Conservation (phyloP, 768 basidiomycete genomes). For the Lactarius pseudohatsudake region DNA sequence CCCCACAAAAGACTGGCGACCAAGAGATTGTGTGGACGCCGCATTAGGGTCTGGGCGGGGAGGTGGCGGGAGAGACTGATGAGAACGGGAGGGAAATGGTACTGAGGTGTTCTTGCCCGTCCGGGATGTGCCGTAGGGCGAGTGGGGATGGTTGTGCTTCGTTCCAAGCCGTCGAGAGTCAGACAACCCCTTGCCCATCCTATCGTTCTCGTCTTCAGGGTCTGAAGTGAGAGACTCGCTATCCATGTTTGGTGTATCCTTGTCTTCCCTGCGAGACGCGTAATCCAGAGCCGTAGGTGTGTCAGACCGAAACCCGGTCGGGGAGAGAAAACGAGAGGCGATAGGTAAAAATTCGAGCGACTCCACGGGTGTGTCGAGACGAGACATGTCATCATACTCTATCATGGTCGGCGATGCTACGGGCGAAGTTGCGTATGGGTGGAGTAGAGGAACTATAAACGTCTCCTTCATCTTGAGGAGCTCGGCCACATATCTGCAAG, state of each 20-base stretch:
- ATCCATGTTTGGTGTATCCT: constrained; percentile 62
- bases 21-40: constrained; percentile 73
- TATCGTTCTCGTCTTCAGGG: constrained; percentile 58
- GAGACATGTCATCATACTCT: constrained; percentile 68
- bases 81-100: constrained; percentile 78
- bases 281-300: constrained; percentile 42
- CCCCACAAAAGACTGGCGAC: constrained; percentile 61
- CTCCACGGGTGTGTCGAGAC: constrained; percentile 63
- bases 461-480: constrained; percentile 90
- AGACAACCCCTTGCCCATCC: constrained; percentile 45
- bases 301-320: constrained; percentile 46
- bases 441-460: constrained; percentile 86
- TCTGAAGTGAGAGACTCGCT: constrained; percentile 75
- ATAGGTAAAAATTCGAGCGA: constrained; percentile 80
- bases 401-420: constrained; percentile 55
- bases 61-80: constrained; percentile 72
- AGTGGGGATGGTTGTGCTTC: constrained; percentile 70
- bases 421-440: constrained; percentile 70
- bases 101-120: constrained; percentile 49
- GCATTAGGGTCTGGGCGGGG: constrained; percentile 52
- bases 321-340: constrained; percentile 88
- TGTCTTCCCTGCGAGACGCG: constrained; percentile 43
- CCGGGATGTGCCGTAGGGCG: constrained; percentile 64
- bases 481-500: constrained; percentile 83
- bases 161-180: constrained; percentile 38